Conservation (phyloP, 176 grass and related monocot species). For the Thinopyrum elongatum region DNA sequence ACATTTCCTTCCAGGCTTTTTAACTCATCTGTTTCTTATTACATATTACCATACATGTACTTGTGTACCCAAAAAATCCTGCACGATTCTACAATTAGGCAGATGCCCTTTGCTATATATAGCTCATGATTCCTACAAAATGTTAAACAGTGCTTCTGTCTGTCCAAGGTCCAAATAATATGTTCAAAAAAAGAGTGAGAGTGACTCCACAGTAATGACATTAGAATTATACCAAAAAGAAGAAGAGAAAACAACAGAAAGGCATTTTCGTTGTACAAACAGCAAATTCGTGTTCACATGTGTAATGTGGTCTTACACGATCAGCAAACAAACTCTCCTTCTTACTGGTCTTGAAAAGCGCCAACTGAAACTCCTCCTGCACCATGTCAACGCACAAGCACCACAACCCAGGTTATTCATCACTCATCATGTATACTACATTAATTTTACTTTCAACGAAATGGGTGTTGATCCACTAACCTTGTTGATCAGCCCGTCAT, state of each 20-base stretch:
- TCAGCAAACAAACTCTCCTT: constrained; percentile 96
- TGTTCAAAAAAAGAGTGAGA: background rate
- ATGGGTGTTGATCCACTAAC: constrained; percentile 24
- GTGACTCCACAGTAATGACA: background rate
- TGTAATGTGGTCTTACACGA: constrained; percentile 52
- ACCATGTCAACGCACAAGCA: constrained; percentile 18
- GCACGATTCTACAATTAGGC: background rate
- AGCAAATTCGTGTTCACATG: background rate
- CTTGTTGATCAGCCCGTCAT: constrained; percentile 96
- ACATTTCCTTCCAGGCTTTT: too few species aligned
- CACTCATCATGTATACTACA: background rate
- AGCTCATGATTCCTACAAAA: background rate
- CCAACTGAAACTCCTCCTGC: constrained; percentile 97
- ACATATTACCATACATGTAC: too few species aligned
- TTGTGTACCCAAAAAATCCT: background rate
- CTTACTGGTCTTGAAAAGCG: constrained; percentile 92
- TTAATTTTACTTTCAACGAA: background rate
- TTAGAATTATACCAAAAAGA: background rate
- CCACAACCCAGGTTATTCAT: constrained; percentile 5
- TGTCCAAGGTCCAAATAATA: background rate
- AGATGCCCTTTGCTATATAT: background rate
- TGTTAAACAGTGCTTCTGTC: background rate
- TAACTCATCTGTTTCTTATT: too few species aligned
- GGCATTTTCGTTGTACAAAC: background rate
- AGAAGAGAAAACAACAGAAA: background rate